Conservation (phyloP, 2,329 filamentous ascomycete species). For the Chrysosporium queenslandicum region DNA sequence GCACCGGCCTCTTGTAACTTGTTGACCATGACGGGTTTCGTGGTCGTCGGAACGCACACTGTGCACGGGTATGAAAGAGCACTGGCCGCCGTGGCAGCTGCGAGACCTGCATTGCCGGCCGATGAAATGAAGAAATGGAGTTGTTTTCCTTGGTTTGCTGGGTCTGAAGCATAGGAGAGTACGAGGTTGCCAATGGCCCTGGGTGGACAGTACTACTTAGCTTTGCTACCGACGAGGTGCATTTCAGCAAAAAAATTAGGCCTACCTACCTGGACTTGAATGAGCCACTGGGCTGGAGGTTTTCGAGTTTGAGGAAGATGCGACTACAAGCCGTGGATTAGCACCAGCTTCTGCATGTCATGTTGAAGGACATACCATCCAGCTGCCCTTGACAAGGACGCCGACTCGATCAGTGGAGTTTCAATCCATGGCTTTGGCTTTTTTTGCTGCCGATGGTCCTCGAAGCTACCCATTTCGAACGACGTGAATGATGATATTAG, state of each 20-base stretch:
- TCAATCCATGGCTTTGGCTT: conserved; percentile 52
- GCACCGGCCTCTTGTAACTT: conserved; percentile 61
- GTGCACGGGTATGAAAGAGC: conserved; percentile 57
- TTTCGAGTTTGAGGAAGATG: conserved; percentile 77
- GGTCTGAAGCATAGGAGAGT: conserved; percentile 40
- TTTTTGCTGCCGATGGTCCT: conserved; percentile 20
- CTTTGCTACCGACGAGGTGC: too few species aligned
- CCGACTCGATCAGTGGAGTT: conserved; percentile 61
- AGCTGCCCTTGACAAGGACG: conserved; percentile 55
- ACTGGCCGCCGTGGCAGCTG: conserved; percentile 62
- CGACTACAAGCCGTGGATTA: conserved; percentile 43
- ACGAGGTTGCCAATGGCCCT: conserved; percentile 62
- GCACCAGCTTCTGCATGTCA: not conserved
- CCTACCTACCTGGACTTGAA: conserved; percentile 64
- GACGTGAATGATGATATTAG: not conserved
- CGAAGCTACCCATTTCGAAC: conserved; percentile 31
- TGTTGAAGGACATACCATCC: conserved; percentile 51
- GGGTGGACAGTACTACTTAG: not conserved
- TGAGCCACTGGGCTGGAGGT: conserved; percentile 71
- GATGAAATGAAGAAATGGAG: conserved; percentile 69
- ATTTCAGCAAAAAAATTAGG: too few species aligned
- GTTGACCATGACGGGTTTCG: conserved; percentile 58
- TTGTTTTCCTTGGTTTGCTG: conserved; percentile 34
- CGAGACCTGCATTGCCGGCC: conserved; percentile 76
- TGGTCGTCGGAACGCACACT: conserved; percentile 60